Evolutionary conservation across 805 yeast species (phyloP).

Genomic region (Jamesozyma spencerorum): DNA sequence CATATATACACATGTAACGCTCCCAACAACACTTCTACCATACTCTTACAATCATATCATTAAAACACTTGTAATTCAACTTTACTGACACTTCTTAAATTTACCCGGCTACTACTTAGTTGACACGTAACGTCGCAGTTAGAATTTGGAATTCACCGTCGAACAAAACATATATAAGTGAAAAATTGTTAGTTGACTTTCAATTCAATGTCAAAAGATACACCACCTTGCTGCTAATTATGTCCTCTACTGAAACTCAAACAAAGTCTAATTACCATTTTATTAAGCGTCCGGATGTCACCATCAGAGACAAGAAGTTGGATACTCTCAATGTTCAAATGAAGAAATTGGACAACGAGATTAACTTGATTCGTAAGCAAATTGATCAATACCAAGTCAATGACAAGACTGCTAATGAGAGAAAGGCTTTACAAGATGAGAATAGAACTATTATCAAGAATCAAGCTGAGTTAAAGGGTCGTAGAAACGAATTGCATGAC

Average conservation of each 20-base stretch:
- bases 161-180: too few species aligned
- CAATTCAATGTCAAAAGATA: too few species aligned
- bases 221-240: too few species aligned
- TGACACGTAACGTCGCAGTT: too few species aligned
- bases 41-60: too few species aligned
- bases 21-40: too few species aligned
- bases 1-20: too few species aligned
- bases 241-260: constrained; percentile 6
- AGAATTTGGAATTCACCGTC: too few species aligned
- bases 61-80: too few species aligned
- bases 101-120: too few species aligned
- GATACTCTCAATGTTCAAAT: constrained; percentile 50
- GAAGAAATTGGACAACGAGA: constrained; percentile 48
- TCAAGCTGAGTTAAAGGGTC: constrained; percentile 39
- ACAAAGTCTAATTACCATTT: constrained; percentile 2
- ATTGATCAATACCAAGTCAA: constrained; percentile 41
- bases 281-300: constrained; percentile 65
- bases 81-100: too few species aligned
- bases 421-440: constrained; percentile 46
- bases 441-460: constrained; percentile 38
- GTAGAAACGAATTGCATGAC: constrained; percentile 42
- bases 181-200: too few species aligned
- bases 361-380: constrained; percentile 44
- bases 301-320: constrained; percentile 50
- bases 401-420: constrained; percentile 41